A percentile compares a stretch with the other conserved stretches of the same genome.
phyloP scores from a whole-genome alignment of 192 early-diverging fungal species.

The Allomyces macrogynus region DNA sequence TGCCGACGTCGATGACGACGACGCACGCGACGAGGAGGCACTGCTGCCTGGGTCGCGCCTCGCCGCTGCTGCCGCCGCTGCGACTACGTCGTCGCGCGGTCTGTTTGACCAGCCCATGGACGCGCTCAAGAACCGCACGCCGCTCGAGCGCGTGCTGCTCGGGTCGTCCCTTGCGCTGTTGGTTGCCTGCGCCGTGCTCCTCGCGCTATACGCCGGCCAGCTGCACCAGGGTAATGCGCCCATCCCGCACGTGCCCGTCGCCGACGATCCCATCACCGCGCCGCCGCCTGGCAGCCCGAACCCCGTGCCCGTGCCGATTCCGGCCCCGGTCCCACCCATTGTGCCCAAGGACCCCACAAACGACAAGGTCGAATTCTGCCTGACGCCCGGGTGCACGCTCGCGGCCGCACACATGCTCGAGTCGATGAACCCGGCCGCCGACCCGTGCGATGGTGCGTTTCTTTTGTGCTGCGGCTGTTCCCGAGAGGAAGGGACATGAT shows the following conservation, averaged over 20 bases:
- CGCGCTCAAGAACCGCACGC: background rate
- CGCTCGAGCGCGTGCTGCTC: background rate
- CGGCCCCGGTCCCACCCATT: too few relatives aligned
- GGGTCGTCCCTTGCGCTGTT: background rate
- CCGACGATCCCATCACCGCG: background rate
- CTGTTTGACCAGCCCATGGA: too few relatives aligned
- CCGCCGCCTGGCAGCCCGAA: background rate
- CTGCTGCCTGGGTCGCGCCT: too few relatives aligned
- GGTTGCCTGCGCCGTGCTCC: background rate
- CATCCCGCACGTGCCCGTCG: background rate
- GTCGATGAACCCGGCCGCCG: background rate
- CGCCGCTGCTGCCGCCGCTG: too few relatives aligned
- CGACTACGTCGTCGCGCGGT: too few relatives aligned
- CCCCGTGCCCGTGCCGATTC: background rate
- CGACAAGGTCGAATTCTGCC: conserved; percentile 1
- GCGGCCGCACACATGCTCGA: background rate
- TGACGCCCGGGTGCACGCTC: background rate
- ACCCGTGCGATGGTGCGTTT: background rate
- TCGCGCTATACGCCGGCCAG: background rate
- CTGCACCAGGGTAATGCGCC: background rate
- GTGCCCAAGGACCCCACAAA: background rate
- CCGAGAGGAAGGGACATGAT: too few relatives aligned
- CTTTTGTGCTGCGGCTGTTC: too few relatives aligned
- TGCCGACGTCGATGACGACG: too few relatives aligned
- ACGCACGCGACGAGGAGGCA: too few relatives aligned